These are phyloP conservation scores for Tulasnella sp. DNA, from an alignment of 768 basidiomycete genomes.

Conservation along the genomic window DNA sequence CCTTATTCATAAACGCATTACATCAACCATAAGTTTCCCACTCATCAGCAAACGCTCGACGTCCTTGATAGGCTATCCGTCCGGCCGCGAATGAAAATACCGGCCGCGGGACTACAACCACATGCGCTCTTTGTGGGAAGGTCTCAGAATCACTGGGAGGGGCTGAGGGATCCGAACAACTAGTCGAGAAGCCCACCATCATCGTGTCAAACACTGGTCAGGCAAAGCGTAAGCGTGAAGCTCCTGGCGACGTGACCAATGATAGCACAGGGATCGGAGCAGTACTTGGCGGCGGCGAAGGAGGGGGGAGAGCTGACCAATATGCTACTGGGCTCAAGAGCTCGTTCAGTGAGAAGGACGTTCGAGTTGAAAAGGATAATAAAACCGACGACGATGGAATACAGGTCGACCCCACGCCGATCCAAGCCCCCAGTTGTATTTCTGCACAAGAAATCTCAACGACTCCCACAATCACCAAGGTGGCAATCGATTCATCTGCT, in stretches of 20 bases:
- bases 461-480: background rate
- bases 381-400: conserved; percentile 34
- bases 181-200: conserved; percentile 29
- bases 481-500: background rate
- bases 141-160: background rate
- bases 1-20: background rate
- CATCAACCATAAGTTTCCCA: background rate
- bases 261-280: conserved; percentile 17
- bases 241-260: conserved; percentile 56
- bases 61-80: conserved; percentile 1
- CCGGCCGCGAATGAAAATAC: conserved; percentile 13
- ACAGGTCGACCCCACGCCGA: conserved; percentile 27
- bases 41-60: background rate
- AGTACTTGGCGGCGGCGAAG: conserved; percentile 34
- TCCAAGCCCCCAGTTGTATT: conserved; percentile 12
- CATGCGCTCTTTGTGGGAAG: background rate
- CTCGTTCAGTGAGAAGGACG: conserved; percentile 17
- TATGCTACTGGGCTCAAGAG: conserved; percentile 44
- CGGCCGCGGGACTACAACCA: background rate
- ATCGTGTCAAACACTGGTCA: conserved; percentile 35
- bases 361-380: background rate
- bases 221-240: conserved; percentile 67
- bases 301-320: conserved; percentile 23
- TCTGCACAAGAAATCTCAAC: background rate
- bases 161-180: background rate